phyloP scores from a whole-genome alignment of 164 flowering plant genomes.

The Chimonanthus praecox region DNA sequence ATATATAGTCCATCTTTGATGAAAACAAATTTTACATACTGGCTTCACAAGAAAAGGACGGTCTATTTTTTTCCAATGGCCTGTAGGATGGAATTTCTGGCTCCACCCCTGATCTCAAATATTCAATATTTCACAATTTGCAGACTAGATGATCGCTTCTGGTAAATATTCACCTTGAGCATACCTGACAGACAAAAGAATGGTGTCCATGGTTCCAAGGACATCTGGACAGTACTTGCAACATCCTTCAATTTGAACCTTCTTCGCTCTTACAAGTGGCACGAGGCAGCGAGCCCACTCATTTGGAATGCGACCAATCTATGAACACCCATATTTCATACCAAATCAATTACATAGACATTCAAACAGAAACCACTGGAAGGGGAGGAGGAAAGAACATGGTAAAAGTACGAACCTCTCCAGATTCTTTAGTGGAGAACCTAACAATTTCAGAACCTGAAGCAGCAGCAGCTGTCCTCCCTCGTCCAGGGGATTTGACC shows the following conservation, averaged over 20 bases:
- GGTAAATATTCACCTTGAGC: slow-evolving; percentile 5
- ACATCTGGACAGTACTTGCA: slow-evolving; percentile 70
- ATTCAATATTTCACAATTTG: too few species aligned
- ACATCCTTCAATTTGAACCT: slow-evolving; percentile 59
- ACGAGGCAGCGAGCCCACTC: slow-evolving; percentile 93
- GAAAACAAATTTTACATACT: too few species aligned
- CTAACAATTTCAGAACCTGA: slow-evolving; percentile 80
- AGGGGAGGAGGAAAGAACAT: background rate
- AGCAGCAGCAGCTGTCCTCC: slow-evolving; percentile 34
- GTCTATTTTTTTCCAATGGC: too few species aligned
- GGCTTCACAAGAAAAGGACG: too few species aligned
- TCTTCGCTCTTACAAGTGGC: slow-evolving; percentile 79
- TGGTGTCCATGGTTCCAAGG: slow-evolving; percentile 75
- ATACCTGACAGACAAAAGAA: slow-evolving; percentile 71
- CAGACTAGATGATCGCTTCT: background rate
- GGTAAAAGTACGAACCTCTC: slow-evolving; percentile 50
- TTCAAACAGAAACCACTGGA: background rate
- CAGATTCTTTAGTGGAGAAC: slow-evolving; percentile 66
- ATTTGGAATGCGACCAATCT: slow-evolving; percentile 97
- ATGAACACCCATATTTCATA: slow-evolving; percentile 5
- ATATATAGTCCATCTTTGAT: too few species aligned
- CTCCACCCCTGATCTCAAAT: too few species aligned
- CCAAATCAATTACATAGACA: background rate
- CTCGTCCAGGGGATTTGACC: slow-evolving; percentile 47
- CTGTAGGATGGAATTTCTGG: too few species aligned